phyloP scores from a whole-genome alignment of 192 early-diverging fungal genomes.

The Dimargaris cristalligena region DNA sequence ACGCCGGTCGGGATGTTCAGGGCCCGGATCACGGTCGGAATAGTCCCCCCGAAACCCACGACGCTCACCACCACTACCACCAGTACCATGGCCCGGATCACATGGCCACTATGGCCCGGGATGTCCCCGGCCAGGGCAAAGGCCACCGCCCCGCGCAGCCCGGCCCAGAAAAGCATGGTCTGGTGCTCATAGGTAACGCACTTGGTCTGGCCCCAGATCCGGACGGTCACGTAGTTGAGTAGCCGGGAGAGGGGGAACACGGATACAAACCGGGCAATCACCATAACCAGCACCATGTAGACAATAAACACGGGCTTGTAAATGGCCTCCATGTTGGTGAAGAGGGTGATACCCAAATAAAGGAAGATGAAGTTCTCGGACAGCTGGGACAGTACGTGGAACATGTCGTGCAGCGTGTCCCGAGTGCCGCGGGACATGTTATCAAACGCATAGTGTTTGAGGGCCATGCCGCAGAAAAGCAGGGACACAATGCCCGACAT shows the following conservation, averaged over 20 bases:
- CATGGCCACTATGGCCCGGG: conserved; percentile 23
- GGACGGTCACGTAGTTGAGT: conserved; percentile 49
- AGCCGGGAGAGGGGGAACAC: conserved; percentile 68
- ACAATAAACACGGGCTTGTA: conserved; percentile 63
- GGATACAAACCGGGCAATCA: conserved; percentile 71
- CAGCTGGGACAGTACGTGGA: conserved; percentile 79
- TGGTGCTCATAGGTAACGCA: conserved; percentile 43
- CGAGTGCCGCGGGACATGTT: conserved; percentile 67
- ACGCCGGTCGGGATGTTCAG: conserved; percentile 65
- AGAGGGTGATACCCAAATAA: conserved; percentile 85
- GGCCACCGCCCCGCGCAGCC: conserved; percentile 88
- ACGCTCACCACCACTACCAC: conserved; percentile 86
- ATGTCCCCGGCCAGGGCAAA: conserved; percentile 73
- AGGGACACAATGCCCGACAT: conserved; percentile 90
- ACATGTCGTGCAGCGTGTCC: conserved; percentile 77
- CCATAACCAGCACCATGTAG: conserved; percentile 60
- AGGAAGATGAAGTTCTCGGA: conserved; percentile 97
- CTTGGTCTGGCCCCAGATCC: conserved; percentile 14
- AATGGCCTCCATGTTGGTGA: conserved; percentile 54
- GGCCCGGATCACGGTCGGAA: conserved; percentile 57
- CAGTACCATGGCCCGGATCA: conserved; percentile 76
- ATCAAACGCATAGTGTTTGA: conserved; percentile 88
- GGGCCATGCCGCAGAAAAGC: conserved; percentile 77
- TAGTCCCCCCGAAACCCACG: conserved; percentile 82
- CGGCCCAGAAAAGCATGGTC: conserved; percentile 92